Base-by-base conservation (phyloP, 202 grass and related monocot species). In the Schoenoplectus triqueter region DNA sequence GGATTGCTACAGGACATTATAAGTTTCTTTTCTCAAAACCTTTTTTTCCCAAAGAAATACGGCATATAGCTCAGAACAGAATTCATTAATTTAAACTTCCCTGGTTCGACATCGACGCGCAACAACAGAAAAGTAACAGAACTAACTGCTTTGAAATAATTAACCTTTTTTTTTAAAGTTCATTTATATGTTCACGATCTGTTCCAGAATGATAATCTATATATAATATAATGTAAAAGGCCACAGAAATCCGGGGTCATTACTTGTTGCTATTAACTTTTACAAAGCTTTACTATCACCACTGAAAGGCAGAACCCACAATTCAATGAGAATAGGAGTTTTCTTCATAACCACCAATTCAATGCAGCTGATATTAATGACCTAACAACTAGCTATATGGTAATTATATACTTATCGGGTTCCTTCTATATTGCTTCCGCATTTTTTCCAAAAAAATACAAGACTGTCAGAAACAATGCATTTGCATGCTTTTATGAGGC, bases 401-500 rank as follows among this genome's bases (percentile, higher is more conserved):
- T 78, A 78, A 49, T 18, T 78, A 78, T 78, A 60, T 78, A 78
- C 22, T 78, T 50, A 50, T 73, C 51, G 6, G 22, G 10, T 42
- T 60, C n/a, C 11, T 60, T 44, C 22, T 77, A 77, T 77, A 11
- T 57, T 77, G 51, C 48, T 60, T 56, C 50, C 6, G 11, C 47
- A 73, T 73, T 14, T 82, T 4, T 54, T 18, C 19, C 52, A 52
- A 41, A 86, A 61, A 80, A 78, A 68, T 65, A 63, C 50, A 83
- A 65, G 13, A 76, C 50, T 49, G 20, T 76, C 63, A 54, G n/a
- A 79, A 73, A 73, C 15, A 55, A 60, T 45, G 51, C 20, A 76
- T 76, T 75, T 76, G 56, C 50, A 83, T 70, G 9, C 20, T 57
- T 70, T 87, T 72, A 83, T 57, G 90, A 54, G 19, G 59, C 71